Conservation (phyloP, 2,329 filamentous ascomycete genomes). For the Shiraia sp. region DNA sequence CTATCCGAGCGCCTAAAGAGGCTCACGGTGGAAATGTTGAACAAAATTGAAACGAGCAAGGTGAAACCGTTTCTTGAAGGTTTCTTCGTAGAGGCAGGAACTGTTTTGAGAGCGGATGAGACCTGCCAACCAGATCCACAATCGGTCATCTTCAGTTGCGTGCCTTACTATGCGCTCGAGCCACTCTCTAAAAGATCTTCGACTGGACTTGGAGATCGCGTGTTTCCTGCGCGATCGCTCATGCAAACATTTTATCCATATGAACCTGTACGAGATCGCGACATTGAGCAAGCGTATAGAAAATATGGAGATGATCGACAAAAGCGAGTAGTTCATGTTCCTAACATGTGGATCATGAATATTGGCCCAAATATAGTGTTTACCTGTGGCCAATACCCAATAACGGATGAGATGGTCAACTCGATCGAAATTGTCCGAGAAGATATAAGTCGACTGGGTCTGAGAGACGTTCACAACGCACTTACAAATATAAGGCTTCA, state of each 20-base stretch:
- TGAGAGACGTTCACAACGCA: slow-evolving; percentile 2
- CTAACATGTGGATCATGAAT: slow-evolving; percentile 37
- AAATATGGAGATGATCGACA: slow-evolving; percentile 22
- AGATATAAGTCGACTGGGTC: slow-evolving; percentile 15
- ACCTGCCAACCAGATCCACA: slow-evolving; percentile 16
- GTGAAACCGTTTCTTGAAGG: slow-evolving; percentile 29
- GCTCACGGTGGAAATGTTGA: slow-evolving; percentile 20
- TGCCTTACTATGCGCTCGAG: slow-evolving; percentile 31
- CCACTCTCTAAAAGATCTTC: slow-evolving; percentile 3
- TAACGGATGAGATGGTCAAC: slow-evolving; percentile 27
- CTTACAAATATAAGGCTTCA: slow-evolving; percentile 24
- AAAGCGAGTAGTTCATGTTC: slow-evolving; percentile 30
- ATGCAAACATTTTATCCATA: slow-evolving; percentile 40
- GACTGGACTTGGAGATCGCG: slow-evolving; percentile 4
- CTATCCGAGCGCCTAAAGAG: slow-evolving; percentile 18
- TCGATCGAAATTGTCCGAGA: slow-evolving; percentile 30
- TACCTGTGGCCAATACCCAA: slow-evolving; percentile 29
- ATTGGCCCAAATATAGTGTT: slow-evolving; percentile 28
- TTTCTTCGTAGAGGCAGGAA: slow-evolving; percentile 41
- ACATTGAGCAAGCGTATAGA: slow-evolving; percentile 34
- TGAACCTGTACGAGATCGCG: slow-evolving; percentile 34
- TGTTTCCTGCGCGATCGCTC: slow-evolving; percentile 28
- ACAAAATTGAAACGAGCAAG: slow-evolving; percentile 30
- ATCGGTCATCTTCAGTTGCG: slow-evolving; percentile 35
- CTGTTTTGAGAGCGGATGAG: slow-evolving; percentile 35